Percentiles rank a stretch among this genome's conserved stretches.
These are phyloP conservation scores for Naganishia friedmannii DNA, from an alignment of 768 basidiomycete species.

Conservation along the genomic window DNA sequence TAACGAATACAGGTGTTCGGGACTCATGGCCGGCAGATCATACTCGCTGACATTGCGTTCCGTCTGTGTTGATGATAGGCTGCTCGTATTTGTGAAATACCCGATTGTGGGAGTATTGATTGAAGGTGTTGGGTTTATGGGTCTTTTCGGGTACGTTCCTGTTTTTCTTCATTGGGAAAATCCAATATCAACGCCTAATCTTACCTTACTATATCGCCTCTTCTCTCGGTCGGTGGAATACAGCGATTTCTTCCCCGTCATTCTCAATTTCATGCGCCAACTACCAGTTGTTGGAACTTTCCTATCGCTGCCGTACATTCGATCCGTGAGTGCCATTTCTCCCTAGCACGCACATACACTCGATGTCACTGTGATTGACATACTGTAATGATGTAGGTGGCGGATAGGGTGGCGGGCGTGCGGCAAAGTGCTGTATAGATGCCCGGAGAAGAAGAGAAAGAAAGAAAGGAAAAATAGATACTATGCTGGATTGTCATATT, in stretches of 20 bases:
- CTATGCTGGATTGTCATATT: too few relatives aligned
- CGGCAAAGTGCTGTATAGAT: constrained; percentile 56
- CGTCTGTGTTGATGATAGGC: constrained; percentile 52
- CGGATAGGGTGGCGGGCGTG: constrained; percentile 76
- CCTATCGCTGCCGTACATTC: constrained; percentile 80
- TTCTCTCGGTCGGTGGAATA: not conserved
- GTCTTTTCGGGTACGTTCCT: constrained; percentile 80
- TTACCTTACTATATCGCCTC: too few relatives aligned
- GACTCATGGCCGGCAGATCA: too few relatives aligned
- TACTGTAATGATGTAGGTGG: constrained; percentile 56
- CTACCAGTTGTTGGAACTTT: constrained; percentile 84
- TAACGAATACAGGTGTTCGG: too few relatives aligned
- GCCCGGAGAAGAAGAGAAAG: not conserved
- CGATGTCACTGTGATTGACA: too few relatives aligned
- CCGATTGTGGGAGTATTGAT: constrained; percentile 89
- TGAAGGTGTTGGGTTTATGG: constrained; percentile 94
- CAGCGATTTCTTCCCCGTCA: constrained; percentile 99
- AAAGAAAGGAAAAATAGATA: too few relatives aligned
- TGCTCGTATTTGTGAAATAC: constrained; percentile 92
- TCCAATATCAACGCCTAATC: not conserved
- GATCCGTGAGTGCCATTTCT: constrained; percentile 58
- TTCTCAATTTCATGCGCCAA: constrained; percentile 93
- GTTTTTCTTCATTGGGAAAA: not conserved
- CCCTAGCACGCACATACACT: too few relatives aligned
- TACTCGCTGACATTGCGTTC: not conserved